Conservation (phyloP, 352 stramenopile species). For the Thalassiosira allenii region DNA sequence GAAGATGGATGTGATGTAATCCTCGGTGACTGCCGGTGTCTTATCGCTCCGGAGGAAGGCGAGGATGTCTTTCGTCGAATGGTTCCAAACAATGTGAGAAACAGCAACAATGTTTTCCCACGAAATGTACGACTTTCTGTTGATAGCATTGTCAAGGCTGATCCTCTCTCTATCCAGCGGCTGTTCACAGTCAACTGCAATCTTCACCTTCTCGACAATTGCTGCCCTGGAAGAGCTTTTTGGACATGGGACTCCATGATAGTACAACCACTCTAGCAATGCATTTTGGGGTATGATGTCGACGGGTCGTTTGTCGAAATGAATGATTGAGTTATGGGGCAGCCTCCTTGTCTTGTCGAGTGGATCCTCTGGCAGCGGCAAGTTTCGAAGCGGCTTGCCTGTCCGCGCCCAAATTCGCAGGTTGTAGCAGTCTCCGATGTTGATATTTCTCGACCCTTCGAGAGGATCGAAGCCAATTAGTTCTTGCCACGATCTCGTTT, state of each 20-base stretch:
- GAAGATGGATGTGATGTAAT: slow-evolving; percentile 27
- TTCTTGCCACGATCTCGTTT: neutral
- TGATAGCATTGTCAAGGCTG: neutral
- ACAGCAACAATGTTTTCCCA: slow-evolving; percentile 14
- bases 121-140: slow-evolving; percentile 13
- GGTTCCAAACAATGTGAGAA: slow-evolving; percentile 1
- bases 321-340: neutral
- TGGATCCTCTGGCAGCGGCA: slow-evolving; percentile 3
- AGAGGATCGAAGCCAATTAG: slow-evolving; percentile 19
- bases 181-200: neutral
- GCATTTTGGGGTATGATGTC: neutral
- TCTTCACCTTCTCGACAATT: slow-evolving; percentile 5
- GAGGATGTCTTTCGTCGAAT: neutral
- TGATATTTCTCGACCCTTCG: neutral
- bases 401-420: slow-evolving; percentile 9
- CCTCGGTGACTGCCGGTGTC: neutral
- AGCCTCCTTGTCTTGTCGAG: neutral
- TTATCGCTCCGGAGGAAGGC: neutral
- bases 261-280: slow-evolving; percentile 16
- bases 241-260: slow-evolving; percentile 16
- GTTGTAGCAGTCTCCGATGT: neutral
- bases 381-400: neutral
- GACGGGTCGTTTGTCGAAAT: slow-evolving; percentile 11
- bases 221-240: neutral
- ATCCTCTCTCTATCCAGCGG: slow-evolving; percentile 12